phyloP scores from a whole-genome alignment of 148 eudicot species.

The Fagopyrum tataricum region DNA sequence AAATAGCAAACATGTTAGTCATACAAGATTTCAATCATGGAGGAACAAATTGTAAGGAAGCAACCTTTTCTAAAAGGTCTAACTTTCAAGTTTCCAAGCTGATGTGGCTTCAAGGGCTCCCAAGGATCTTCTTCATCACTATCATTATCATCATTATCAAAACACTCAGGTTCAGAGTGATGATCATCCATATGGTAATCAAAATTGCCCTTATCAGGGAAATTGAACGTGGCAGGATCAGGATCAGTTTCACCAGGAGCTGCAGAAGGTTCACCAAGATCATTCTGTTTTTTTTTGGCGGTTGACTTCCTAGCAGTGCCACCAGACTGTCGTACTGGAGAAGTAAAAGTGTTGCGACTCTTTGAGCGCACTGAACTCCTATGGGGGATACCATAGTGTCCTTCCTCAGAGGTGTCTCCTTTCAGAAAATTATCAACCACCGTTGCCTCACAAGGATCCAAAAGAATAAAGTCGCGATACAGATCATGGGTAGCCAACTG shows the following conservation, averaged over 20 bases:
- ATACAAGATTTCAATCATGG: background rate
- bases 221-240: slow-evolving; percentile 31
- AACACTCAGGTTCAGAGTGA: slow-evolving; percentile 36
- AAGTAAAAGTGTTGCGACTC: slow-evolving; percentile 57
- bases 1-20: slow-evolving; percentile 6
- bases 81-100: slow-evolving; percentile 72
- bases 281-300: slow-evolving; percentile 37
- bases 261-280: slow-evolving; percentile 27
- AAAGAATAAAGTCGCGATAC: slow-evolving; percentile 66
- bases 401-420: slow-evolving; percentile 40
- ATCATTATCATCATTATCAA: slow-evolving; percentile 37
- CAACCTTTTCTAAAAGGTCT: slow-evolving; percentile 81
- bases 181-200: slow-evolving; percentile 48
- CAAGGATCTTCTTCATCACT: slow-evolving; percentile 76
- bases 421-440: slow-evolving; percentile 46
- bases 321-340: slow-evolving; percentile 53
- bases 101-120: slow-evolving; percentile 90
- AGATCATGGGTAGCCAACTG: slow-evolving; percentile 74
- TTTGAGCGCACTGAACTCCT: slow-evolving; percentile 51
- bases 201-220: slow-evolving; percentile 27
- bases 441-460: slow-evolving; percentile 69
- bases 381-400: slow-evolving; percentile 27
- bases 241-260: slow-evolving; percentile 26
- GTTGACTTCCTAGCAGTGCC: slow-evolving; percentile 50
- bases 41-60: slow-evolving; percentile 5